phyloP scores from a whole-genome alignment of 768 basidiomycete species.

The Agaricus subrufescens region DNA sequence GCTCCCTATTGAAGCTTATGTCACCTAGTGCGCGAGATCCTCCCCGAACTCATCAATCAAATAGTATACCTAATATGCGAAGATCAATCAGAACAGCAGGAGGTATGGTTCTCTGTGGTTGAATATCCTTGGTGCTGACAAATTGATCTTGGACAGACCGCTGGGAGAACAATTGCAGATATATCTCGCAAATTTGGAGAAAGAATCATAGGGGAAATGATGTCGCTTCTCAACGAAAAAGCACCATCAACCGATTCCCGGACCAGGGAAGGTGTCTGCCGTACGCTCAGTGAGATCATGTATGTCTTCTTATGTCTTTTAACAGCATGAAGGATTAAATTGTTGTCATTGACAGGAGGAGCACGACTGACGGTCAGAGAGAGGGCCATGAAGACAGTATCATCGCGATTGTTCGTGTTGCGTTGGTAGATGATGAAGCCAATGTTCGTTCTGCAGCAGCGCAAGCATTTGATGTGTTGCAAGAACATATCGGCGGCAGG shows the following conservation, averaged over 20 bases:
- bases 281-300: conserved; percentile 88
- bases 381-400: conserved; percentile 89
- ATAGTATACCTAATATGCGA: conserved; percentile 76
- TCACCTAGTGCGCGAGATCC: conserved; percentile 75
- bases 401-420: conserved; percentile 75
- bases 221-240: conserved; percentile 69
- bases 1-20: conserved; percentile 1
- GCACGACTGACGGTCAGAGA: conserved; percentile 75
- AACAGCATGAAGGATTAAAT: conserved; percentile 5
- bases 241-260: conserved; percentile 57
- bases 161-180: conserved; percentile 82
- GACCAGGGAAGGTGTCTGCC: conserved; percentile 80
- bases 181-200: conserved; percentile 96
- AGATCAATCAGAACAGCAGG: conserved; percentile 81
- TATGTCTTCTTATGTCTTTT: conserved; percentile 29
- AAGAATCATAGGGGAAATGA: conserved; percentile 77
- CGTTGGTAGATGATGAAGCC: conserved; percentile 85
- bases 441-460: conserved; percentile 89
- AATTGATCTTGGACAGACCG: conserved; percentile 19
- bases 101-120: conserved; percentile 42
- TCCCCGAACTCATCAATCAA: conserved; percentile 78
- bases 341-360: conserved; percentile 48
- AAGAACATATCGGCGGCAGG: conserved; percentile 84
- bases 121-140: background rate
- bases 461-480: conserved; percentile 83